phyloP scores from a whole-genome alignment of 805 yeast genomes.

The Clavispora santaluciae region DNA sequence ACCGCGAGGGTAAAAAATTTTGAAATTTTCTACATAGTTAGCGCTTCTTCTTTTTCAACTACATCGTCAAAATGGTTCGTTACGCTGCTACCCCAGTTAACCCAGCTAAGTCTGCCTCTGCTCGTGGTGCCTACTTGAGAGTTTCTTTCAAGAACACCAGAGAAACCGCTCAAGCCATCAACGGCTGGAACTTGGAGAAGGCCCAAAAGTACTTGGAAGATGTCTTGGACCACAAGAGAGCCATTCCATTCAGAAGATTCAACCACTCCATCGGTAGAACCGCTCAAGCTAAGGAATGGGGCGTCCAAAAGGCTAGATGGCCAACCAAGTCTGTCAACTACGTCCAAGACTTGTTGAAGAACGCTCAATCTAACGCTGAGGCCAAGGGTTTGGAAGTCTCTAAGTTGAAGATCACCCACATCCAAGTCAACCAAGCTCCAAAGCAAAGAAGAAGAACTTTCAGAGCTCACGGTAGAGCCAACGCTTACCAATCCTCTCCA shows the following conservation, averaged over 20 bases:
- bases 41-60: conserved; percentile 11
- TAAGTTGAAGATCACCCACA: conserved; percentile 92
- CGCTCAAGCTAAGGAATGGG: conserved; percentile 99
- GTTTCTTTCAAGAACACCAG: conserved; percentile 99
- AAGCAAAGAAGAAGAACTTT: conserved; percentile 99
- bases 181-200: conserved; percentile 95
- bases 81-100: conserved; percentile 98
- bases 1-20: conserved; percentile 6
- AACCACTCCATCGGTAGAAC: conserved; percentile 97
- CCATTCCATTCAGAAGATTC: conserved; percentile 98
- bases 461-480: conserved; percentile 99
- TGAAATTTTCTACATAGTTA: conserved; percentile 3
- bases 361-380: conserved; percentile 97
- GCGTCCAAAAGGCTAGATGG: conserved; percentile 99
- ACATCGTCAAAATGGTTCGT: conserved; percentile 74
- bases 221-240: conserved; percentile 97
- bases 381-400: conserved; percentile 96
- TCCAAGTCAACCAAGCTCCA: conserved; percentile 99
- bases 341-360: conserved; percentile 88
- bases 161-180: conserved; percentile 97
- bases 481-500: conserved; percentile 98
- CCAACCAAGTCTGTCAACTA: conserved; percentile 97
- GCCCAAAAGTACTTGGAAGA: conserved; percentile 95
- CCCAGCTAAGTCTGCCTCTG: conserved; percentile 99
- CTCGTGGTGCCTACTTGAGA: conserved; percentile 99